phyloP scores from a whole-genome alignment of 352 stramenopile genomes.

The Globisporangium carolinianum region DNA sequence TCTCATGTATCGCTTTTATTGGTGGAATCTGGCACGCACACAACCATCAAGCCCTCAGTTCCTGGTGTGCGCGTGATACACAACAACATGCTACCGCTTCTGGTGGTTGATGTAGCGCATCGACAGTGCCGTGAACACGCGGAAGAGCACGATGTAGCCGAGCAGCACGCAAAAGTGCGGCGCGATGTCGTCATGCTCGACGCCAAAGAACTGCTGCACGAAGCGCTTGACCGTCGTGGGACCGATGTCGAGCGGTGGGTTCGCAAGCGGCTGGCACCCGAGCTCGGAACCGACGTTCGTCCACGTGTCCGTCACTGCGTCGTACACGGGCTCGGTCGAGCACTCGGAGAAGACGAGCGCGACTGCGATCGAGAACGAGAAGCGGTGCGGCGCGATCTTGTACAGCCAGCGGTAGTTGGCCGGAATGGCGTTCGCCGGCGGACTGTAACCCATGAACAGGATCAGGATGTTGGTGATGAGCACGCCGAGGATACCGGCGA shows the following conservation, averaged over 20 bases:
- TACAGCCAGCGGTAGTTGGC: conserved; percentile 35
- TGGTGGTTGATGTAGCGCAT: conserved; percentile 40
- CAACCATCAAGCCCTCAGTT: not conserved
- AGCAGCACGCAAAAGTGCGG: conserved; percentile 21
- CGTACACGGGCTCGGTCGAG: conserved; percentile 17
- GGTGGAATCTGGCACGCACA: too few relatives aligned
- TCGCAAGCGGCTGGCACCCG: conserved; percentile 10
- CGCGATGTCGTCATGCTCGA: conserved; percentile 26
- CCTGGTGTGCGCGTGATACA: not conserved
- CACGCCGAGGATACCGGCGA: conserved; percentile 30
- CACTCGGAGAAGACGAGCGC: conserved; percentile 26
- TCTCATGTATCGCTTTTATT: too few relatives aligned
- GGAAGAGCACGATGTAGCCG: conserved; percentile 22
- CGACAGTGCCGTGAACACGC: conserved; percentile 19
- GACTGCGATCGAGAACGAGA: conserved; percentile 15
- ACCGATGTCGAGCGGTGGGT: conserved; percentile 17
- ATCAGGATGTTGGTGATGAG: conserved; percentile 33
- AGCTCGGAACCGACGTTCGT: conserved; percentile 2
- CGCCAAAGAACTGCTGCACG: conserved; percentile 13
- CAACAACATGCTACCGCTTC: conserved; percentile 19
- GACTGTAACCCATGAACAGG: conserved; percentile 32
- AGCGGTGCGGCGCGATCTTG: conserved; percentile 29
- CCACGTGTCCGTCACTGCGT: conserved; percentile 7
- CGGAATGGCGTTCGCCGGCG: conserved; percentile 24
- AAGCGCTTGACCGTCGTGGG: conserved; percentile 20